Percentiles rank a stretch among this genome's conserved stretches.
Conservation (phyloP, 371 early-diverging fungal genomes). For the Circinella umbellata region DNA sequence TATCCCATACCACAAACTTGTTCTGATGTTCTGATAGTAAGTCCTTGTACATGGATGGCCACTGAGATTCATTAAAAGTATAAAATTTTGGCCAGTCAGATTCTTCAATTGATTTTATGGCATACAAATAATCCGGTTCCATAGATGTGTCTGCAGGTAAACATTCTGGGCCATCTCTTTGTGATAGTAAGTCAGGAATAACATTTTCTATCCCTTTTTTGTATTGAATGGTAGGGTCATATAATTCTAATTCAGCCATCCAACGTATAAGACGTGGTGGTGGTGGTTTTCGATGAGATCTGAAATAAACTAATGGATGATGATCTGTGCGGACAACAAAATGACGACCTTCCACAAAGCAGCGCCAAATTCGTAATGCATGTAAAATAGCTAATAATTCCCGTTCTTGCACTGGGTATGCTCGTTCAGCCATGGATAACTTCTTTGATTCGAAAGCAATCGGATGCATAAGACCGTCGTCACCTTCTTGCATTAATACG, state of each 20-base stretch:
- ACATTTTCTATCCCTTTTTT: conserved; percentile 30
- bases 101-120: background rate
- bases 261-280: conserved; percentile 17
- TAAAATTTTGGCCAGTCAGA: conserved; percentile 15
- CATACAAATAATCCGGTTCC: conserved; percentile 16
- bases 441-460: conserved; percentile 28
- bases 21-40: background rate
- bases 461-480: conserved; percentile 10
- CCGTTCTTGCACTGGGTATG: conserved; percentile 43
- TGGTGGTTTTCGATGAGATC: conserved; percentile 15
- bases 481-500: conserved; percentile 26
- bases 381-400: conserved; percentile 42
- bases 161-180: conserved; percentile 11
- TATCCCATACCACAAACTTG: background rate
- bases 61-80: background rate
- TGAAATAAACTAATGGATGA: conserved; percentile 24
- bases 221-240: conserved; percentile 27
- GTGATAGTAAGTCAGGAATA: conserved; percentile 30
- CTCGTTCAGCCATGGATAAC: conserved; percentile 12
- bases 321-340: conserved; percentile 33
- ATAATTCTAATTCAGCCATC: conserved; percentile 26
- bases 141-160: background rate
- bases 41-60: background rate
- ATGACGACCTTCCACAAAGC: conserved; percentile 22
- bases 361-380: conserved; percentile 30